Evolutionary conservation across 805 yeast species (phyloP), one percentile per base, ranked within the genome.

Genomic region (Ogataea zsoltii): DNA sequence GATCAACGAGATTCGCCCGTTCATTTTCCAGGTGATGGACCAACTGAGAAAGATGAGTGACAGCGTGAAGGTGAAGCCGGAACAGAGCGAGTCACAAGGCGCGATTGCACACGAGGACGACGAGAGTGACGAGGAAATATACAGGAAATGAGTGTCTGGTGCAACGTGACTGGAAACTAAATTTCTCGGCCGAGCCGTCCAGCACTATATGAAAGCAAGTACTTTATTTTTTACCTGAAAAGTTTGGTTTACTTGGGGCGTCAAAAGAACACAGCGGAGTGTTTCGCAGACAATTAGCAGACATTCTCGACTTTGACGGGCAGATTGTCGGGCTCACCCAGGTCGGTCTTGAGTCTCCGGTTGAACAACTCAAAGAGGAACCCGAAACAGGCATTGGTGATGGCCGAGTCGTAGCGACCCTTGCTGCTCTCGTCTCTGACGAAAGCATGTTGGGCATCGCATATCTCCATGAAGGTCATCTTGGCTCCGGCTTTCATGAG

Each of bases 1-100:
- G 63, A 83, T 94, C 50, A 91, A 90, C 62, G 97, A 89, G 61
- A 68, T 91, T 42, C 69, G 97, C 51, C 95, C 97, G 2, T 86
- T 89, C 58, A 81, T 90, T 28, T 70, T 81, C n/a, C 69, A 71
- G 12, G 85, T 88, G 1, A 92, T 94, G 98, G 82, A 83, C 47
- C 84, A 83, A 54, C 66, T 94, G 49, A 73, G 88, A 38, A 71
- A 73, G 42, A 60, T 89, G 28, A 75, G 75, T 33, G 78, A 72
- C 19, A 55, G 61, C 35, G 51, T 54, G 2, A 47, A 53, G 16
- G 47, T 39, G 23, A 51, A 43, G 23, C 33, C 45, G 12, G 43
- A 40, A 42, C 11, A 21, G 32, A 15, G 25, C 45, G 17, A 43
- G 48, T 21, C 40, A 12, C 35, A 33, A 3, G 28, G 30, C 14